A percentile compares a stretch with the other conserved stretches of the same genome.
These are phyloP conservation scores for Taphrina confusa DNA, from an alignment of 1,139 yeast genomes.

Conservation along the genomic window DNA sequence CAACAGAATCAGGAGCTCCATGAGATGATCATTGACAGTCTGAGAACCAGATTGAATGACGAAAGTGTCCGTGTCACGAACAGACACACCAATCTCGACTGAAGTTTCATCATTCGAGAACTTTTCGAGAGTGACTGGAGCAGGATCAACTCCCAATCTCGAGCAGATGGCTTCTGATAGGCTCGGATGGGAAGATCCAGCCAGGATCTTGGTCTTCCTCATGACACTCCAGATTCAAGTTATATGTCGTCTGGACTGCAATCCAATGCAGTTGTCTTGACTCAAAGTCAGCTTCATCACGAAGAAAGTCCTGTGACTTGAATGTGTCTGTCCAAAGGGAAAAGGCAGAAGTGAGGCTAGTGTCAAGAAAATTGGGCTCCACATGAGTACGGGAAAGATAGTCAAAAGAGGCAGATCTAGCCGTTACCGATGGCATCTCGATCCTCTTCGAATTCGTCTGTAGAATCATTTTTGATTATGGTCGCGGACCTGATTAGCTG, in stretches of 20 bases:
- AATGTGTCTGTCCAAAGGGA: neutral
- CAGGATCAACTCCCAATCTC: slow-evolving; percentile 89
- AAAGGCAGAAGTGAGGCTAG: neutral
- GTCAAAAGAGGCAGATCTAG: neutral
- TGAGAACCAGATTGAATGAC: slow-evolving; percentile 86
- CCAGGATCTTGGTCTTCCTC: slow-evolving; percentile 97
- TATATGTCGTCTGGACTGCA: too few relatives aligned
- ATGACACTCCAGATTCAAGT: slow-evolving; percentile 50
- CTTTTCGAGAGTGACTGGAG: slow-evolving; percentile 85
- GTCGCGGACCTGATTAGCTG: too few relatives aligned
- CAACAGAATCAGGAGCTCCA: slow-evolving; percentile 90
- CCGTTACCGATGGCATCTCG: too few relatives aligned
- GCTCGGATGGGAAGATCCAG: slow-evolving; percentile 95
- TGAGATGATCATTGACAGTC: slow-evolving; percentile 87
- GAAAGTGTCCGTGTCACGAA: slow-evolving; percentile 94
- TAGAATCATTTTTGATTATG: too few relatives aligned
- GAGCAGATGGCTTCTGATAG: slow-evolving; percentile 87
- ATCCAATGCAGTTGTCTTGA: too few relatives aligned
- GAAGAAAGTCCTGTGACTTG: too few relatives aligned
- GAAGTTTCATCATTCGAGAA: slow-evolving; percentile 97
- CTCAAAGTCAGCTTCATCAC: too few relatives aligned
- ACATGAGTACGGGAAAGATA: neutral
- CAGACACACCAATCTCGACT: slow-evolving; percentile 90
- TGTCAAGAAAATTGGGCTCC: too few relatives aligned
- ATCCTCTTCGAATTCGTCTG: too few relatives aligned